Base-by-base conservation (phyloP, 768 basidiomycete species). In the Lactarius tabidus region DNA sequence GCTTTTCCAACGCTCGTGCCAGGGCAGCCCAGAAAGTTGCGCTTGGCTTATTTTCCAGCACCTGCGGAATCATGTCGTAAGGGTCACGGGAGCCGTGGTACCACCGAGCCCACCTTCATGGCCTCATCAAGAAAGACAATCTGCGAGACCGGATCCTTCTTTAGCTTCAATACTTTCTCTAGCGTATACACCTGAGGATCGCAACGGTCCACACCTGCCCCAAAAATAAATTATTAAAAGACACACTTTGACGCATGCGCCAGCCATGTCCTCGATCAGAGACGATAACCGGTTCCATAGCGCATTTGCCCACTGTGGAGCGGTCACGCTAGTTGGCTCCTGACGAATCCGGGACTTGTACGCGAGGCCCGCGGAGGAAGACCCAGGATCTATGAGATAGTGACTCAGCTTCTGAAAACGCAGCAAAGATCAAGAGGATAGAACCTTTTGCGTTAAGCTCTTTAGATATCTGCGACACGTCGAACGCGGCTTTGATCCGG, bases 101-200 rank as follows among this genome's bases (percentile, higher is more conserved):
- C n/a, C 5, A n/a, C 39, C 14, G 38, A 38, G 39, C 77, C 56
- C 20, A 93, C 93, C 79, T 94, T 91, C 90, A 98, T 90, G 0
- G 90, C 93, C 73, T 95, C 95, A 59, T 97, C 95, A 31, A 98
- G 77, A 76, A 98, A 98, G 3, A 89, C 78, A 0, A 82, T 77
- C 64, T 92, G 89, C 0, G 91, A 87, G 38, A 82, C 78, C 0
- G 88, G 79, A 72, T 98, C 95, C 74, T 85, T 89, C 79, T 98
- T 98, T 71, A 96, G 75, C 71, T 84, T 86, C 39, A 98, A 79
- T 2, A 98, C 96, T 72, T 94, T 97, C 76, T 98, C 96, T 6
- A 99, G 83, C 1, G 90, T 90, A 75, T 98, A 96, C 7, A 98
- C 93, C 93, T 95, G 69, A 58, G 6, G 4, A 17, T 52, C 3